phyloP scores from a whole-genome alignment of 2,329 filamentous ascomycete genomes.

The Fonsecaea pedrosoi region DNA sequence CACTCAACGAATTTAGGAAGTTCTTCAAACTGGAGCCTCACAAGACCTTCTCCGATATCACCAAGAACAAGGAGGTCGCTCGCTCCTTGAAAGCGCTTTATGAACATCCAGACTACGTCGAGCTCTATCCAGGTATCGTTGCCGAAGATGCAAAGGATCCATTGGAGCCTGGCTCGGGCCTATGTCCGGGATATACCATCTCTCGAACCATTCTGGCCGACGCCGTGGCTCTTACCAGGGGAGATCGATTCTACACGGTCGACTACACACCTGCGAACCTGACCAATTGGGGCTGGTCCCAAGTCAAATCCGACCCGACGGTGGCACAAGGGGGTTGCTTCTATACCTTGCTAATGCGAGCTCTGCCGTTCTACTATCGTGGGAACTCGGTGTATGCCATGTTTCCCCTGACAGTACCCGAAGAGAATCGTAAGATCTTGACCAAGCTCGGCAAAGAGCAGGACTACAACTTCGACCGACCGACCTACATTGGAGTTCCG shows the following conservation, averaged over 20 bases:
- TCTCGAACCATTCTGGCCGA: constrained; percentile 55
- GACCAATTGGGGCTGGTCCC: constrained; percentile 55
- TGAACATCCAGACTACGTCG: constrained; percentile 69
- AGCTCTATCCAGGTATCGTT: constrained; percentile 72
- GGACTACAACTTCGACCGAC: constrained; percentile 51
- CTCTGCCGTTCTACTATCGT: constrained; percentile 58
- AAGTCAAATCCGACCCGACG: constrained; percentile 47
- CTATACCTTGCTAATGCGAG: constrained; percentile 60
- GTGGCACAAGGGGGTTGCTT: constrained; percentile 59
- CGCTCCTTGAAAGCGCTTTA: constrained; percentile 65
- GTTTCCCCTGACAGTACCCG: constrained; percentile 57
- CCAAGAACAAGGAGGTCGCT: constrained; percentile 62
- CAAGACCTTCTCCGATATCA: constrained; percentile 65
- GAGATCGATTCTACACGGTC: constrained; percentile 56
- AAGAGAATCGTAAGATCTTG: constrained; percentile 55
- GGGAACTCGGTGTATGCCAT: constrained; percentile 58
- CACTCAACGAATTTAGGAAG: constrained; percentile 63
- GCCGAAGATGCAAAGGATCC: constrained; percentile 49
- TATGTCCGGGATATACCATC: constrained; percentile 50
- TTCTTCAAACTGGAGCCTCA: constrained; percentile 67
- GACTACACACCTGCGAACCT: constrained; percentile 54
- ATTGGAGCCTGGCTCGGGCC: constrained; percentile 47
- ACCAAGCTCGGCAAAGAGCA: constrained; percentile 49
- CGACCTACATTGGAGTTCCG: constrained; percentile 45
- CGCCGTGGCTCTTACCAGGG: constrained; percentile 55